Evolutionary conservation across 2,329 filamentous ascomycete genomes (phyloP), one percentile per base, ranked within the genome.

Genomic region (Fusarium scirpi): DNA sequence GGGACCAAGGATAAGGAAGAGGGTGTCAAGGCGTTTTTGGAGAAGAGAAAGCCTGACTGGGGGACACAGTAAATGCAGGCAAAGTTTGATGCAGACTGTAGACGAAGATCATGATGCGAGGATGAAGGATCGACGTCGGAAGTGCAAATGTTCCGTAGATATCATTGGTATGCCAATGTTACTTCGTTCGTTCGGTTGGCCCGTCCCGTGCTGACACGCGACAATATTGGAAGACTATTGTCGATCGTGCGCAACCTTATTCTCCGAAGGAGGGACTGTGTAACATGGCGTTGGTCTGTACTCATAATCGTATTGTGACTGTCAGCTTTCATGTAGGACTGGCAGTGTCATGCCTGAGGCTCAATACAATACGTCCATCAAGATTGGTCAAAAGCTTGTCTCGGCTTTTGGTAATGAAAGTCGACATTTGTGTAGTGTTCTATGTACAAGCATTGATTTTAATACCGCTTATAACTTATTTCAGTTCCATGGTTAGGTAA

Each of bases 1-100:
- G 76, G 78, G 16, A 78, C 76, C 1, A 45, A 52, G 22, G 77
- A 79, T 45, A 79, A 79, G 52, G 59, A 63, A 25, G 77, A 78
- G 55, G 77, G 76, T 30, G 74, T 78, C 20, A 62, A 59, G 10
- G 77, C 78, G 9, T 79, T 79, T 52, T 64, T 79, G 9, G 72
- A 78, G 30, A 79, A 74, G 68, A 67, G 73, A 6, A 49, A 59
- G 15, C 72, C 73, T 6, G 53, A 60, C 9, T 75, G 73, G 73
- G 64, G 65, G 20, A 18, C 47, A 7, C 46, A 40, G 41, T 74
- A 48, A 58, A 44, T 40, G 13, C 6, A 30, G 20, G 34, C 8
- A n/a, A 22, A 6, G 43, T 65, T 15, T n/a, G 20, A n/a, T 30
- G 32, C 18, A 38, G 34, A 11, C 10, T 38, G 16, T n/a, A 38